A percentile compares a stretch with the other conserved stretches of the same genome.
Conservation (phyloP, 768 basidiomycete species). For the Aureoboletus auriporus region DNA sequence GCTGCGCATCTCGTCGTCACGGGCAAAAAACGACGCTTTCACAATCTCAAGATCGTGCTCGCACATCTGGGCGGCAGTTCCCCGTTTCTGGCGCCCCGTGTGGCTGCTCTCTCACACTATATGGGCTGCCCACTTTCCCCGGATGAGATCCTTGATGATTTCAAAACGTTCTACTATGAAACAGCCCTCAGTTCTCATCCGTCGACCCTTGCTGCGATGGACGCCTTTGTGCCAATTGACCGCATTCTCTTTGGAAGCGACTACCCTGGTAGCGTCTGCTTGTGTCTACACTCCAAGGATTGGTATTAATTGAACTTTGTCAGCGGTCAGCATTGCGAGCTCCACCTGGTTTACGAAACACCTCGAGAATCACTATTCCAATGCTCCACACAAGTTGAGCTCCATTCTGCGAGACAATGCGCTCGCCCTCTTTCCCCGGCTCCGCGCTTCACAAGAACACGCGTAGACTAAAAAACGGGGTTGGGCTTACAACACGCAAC, state of each 20-base stretch:
- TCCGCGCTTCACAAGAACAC: conserved; percentile 3
- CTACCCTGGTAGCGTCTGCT: conserved; percentile 55
- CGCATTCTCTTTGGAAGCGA: conserved; percentile 71
- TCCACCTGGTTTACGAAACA: conserved; percentile 59
- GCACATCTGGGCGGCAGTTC: conserved; percentile 74
- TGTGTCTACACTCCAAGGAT: background rate
- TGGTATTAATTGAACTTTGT: conserved; percentile 1
- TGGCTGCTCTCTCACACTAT: conserved; percentile 61
- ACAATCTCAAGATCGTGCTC: conserved; percentile 59
- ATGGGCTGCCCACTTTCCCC: conserved; percentile 67
- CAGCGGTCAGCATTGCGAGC: conserved; percentile 58
- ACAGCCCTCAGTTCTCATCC: conserved; percentile 62
- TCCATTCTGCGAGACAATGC: conserved; percentile 49
- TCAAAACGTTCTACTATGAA: conserved; percentile 70
- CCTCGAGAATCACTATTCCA: conserved; percentile 44
- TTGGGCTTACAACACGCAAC: conserved; percentile 8
- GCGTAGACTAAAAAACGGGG: background rate
- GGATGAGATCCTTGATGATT: conserved; percentile 66
- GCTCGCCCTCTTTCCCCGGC: conserved; percentile 45
- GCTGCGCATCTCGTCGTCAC: conserved; percentile 75
- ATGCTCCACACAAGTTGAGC: conserved; percentile 37
- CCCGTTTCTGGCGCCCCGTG: conserved; percentile 61
- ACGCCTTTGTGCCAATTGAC: conserved; percentile 45
- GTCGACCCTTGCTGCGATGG: conserved; percentile 46
- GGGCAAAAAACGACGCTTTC: conserved; percentile 61